Evolutionary conservation across 495 filamentous ascomycete species (phyloP), one percentile per base, ranked within the genome.

Genomic region (Hamigera avellanea): DNA sequence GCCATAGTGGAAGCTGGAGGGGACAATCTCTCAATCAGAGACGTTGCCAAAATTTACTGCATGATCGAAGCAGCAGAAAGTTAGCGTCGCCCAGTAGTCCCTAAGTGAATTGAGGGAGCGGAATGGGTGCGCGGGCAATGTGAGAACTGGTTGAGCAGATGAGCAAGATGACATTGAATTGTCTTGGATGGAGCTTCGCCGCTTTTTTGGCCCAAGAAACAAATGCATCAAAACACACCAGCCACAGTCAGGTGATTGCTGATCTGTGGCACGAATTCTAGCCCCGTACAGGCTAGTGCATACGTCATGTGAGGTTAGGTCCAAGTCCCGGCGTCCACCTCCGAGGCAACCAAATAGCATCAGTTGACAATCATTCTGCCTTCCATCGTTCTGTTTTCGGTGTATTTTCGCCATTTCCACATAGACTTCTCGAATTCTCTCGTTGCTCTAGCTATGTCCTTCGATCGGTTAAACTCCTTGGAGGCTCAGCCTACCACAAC

Each of bases 391-490:
- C n/a, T n/a, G n/a, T n/a, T n/a, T n/a, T n/a, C 25, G 23, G 36
- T 39, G 14, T 28, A 33, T 39, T 36, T 15, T 18, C 18, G 18
- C 37, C 37, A 32, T 43, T 33, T 26, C 26, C 34, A 23, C 14
- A 35, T 14, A 34, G 18, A 26, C 26, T 40, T 26, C 26, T 14
- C 25, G 13, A 50, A 60, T 5, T 23, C 21, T 5, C 4, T 23
- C n/a, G n/a, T n/a, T n/a, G n/a, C 14, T 26, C n/a, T n/a, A 26
- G 19, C 39, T 44, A 96, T 96, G 89, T 94, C 89, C 27, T 96
- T 93, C 62, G 80, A 93, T 57, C 83, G 82, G 39, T 70, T 89
- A 46, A 78, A 77, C 45, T 78, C 76, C 36, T 69, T 95, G 39
- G 89, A 96, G 66, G 73, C 87, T 39, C 82, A 87, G 64, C 76